Conservation (phyloP, 768 basidiomycete species). For the Pleurotus tuoliensis region DNA sequence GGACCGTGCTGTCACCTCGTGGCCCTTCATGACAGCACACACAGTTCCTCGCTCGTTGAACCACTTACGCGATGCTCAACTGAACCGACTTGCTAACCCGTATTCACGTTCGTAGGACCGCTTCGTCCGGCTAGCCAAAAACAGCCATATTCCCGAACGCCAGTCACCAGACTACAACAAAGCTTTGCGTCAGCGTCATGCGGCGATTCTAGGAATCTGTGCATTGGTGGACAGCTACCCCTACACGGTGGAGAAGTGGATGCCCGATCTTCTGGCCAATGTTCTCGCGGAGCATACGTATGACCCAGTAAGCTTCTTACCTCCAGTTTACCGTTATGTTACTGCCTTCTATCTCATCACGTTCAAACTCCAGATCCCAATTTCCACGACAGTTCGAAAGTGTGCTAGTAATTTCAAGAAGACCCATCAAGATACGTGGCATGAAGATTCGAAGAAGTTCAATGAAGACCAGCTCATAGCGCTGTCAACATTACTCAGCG, state of each 20-base stretch:
- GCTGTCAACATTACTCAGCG: slow-evolving; percentile 79
- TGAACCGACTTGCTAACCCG: slow-evolving; percentile 4
- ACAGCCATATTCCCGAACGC: slow-evolving; percentile 61
- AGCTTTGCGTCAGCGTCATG: slow-evolving; percentile 77
- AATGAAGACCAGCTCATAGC: slow-evolving; percentile 80
- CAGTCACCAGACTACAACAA: slow-evolving; percentile 63
- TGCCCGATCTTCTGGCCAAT: slow-evolving; percentile 79
- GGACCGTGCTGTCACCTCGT: neutral
- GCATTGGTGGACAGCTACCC: slow-evolving; percentile 93
- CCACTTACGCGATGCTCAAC: neutral
- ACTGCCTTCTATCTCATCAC: slow-evolving; percentile 10
- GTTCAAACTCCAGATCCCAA: slow-evolving; percentile 52
- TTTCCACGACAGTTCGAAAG: slow-evolving; percentile 78
- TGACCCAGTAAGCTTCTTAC: slow-evolving; percentile 58
- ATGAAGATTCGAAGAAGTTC: slow-evolving; percentile 83
- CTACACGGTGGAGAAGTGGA: slow-evolving; percentile 93
- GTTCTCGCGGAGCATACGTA: slow-evolving; percentile 81
- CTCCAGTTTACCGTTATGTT: neutral
- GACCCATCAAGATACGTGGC: slow-evolving; percentile 88
- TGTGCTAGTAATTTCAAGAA: slow-evolving; percentile 79
- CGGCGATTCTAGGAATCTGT: slow-evolving; percentile 91
- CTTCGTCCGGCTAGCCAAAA: slow-evolving; percentile 71
- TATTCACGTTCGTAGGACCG: slow-evolving; percentile 48
- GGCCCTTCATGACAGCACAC: neutral
- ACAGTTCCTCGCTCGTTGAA: neutral